These are phyloP conservation scores for Aquanectria penicillioides DNA, from an alignment of 2,329 filamentous ascomycete genomes.

Conservation along the genomic window DNA sequence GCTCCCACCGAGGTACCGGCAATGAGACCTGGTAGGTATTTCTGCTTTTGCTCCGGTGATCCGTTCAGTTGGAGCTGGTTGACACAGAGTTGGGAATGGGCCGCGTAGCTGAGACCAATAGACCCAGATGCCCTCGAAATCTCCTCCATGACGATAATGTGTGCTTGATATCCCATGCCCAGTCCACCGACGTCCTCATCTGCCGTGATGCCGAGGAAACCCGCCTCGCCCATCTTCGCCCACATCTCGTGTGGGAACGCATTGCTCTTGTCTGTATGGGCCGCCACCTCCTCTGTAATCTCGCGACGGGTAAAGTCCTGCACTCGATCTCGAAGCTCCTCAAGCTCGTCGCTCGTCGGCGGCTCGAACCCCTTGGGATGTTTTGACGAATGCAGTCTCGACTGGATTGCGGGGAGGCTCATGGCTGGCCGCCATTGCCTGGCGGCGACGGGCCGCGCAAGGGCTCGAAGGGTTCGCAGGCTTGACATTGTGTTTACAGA, in stretches of 20 bases:
- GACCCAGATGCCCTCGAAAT: conserved; percentile 85
- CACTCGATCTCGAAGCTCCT: conserved; percentile 84
- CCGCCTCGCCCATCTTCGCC: conserved; percentile 91
- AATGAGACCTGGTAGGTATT: conserved; percentile 83
- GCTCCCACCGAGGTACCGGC: conserved; percentile 85
- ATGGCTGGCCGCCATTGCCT: conserved; percentile 37
- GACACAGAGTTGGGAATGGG: conserved; percentile 94
- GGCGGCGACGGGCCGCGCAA: conserved; percentile 46
- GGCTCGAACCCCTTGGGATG: conserved; percentile 72
- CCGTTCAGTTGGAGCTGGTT: conserved; percentile 97
- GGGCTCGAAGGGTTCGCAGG: conserved; percentile 49
- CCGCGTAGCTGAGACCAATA: conserved; percentile 91
- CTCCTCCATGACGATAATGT: conserved; percentile 96
- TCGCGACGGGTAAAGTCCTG: conserved; percentile 91
- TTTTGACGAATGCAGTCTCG: conserved; percentile 63
- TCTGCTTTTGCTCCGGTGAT: conserved; percentile 78
- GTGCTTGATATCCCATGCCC: conserved; percentile 94
- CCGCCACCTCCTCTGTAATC: conserved; percentile 84
- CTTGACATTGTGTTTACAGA: conserved; percentile 50
- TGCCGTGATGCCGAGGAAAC: conserved; percentile 91
- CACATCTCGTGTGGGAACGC: conserved; percentile 92
- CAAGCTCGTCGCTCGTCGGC: conserved; percentile 77
- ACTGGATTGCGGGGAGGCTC: conserved; percentile 51
- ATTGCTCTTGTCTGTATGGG: conserved; percentile 85
- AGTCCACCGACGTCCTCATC: conserved; percentile 92